Conservation (phyloP, 2,329 filamentous ascomycete species). For the Hortaea sp. region DNA sequence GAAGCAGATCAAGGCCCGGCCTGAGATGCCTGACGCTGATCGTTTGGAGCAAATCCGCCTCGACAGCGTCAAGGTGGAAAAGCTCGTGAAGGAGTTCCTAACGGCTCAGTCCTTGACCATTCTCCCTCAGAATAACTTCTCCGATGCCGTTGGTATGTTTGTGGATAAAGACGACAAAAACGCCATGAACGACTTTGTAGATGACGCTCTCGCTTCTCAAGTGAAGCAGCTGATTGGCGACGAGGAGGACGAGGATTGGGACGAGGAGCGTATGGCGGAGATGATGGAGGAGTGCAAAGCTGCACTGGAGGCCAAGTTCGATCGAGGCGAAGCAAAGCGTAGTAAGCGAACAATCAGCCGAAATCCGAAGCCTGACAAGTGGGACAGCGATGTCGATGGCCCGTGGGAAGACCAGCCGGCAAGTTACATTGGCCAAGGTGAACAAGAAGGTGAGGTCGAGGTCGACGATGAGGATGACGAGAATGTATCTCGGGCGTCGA, state of each 20-base stretch:
- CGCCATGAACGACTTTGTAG: constrained; percentile 54
- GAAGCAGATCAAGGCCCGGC: constrained; percentile 38
- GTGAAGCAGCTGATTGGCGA: constrained; percentile 39
- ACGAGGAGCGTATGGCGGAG: constrained; percentile 58
- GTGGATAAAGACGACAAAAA: constrained; percentile 93
- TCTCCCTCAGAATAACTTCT: constrained; percentile 82
- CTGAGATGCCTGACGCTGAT: constrained; percentile 54
- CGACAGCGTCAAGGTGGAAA: constrained; percentile 77
- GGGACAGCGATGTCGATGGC: constrained; percentile 86
- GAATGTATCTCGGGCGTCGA: constrained; percentile 21
- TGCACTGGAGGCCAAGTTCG: constrained; percentile 62
- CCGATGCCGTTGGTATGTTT: constrained; percentile 85
- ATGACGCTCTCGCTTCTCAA: constrained; percentile 33
- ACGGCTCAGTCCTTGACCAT: constrained; percentile 83
- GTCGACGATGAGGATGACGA: constrained; percentile 31
- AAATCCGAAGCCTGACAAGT: constrained; percentile 64
- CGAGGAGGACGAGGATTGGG: constrained; percentile 46
- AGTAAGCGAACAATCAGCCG: constrained; percentile 32
- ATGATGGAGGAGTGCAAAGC: constrained; percentile 46
- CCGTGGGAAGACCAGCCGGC: constrained; percentile 72
- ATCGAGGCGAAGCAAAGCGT: constrained; percentile 51
- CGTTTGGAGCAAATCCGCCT: constrained; percentile 49
- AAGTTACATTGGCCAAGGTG: constrained; percentile 44
- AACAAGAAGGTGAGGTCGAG: constrained; percentile 34
- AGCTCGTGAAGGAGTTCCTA: constrained; percentile 79